A percentile compares a stretch with the other conserved stretches of the same genome.
Evolutionary conservation across 768 basidiomycete genomes (phyloP).

Genomic region (Artomyces pyxidatus): DNA sequence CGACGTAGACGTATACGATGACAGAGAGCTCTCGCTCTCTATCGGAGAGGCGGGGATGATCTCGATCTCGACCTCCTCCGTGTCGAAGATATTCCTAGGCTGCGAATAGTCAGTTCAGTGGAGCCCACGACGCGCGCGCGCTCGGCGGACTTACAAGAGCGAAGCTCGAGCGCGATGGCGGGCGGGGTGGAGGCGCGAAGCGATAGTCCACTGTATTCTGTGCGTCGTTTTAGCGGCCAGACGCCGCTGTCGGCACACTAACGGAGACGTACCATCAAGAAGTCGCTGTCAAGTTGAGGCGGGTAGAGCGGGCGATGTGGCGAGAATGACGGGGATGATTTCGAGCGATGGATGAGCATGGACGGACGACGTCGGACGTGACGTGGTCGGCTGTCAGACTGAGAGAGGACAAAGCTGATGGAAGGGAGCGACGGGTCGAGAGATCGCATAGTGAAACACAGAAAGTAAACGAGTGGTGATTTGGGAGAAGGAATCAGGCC

Average conservation of each 20-base stretch:
- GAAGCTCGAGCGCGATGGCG: constrained; percentile 13
- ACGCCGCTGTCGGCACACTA: neutral
- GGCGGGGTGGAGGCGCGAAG: constrained; percentile 5
- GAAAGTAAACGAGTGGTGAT: no score
- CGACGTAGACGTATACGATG: constrained; percentile 1
- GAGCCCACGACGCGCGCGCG: neutral
- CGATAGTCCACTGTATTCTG: constrained; percentile 15
- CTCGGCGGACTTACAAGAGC: constrained; percentile 9
- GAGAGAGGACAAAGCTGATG: constrained; percentile 14
- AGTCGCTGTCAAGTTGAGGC: constrained; percentile 13
- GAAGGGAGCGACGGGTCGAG: constrained; percentile 12
- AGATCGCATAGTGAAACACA: constrained; percentile 15
- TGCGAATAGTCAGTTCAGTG: neutral
- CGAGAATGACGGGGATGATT: constrained; percentile 6
- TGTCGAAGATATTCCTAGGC: constrained; percentile 14
- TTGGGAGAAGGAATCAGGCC: no score
- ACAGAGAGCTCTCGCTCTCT: neutral
- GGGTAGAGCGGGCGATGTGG: constrained; percentile 14
- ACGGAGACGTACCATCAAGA: constrained; percentile 7
- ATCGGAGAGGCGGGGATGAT: constrained; percentile 10
- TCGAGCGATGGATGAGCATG: neutral
- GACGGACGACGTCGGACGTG: neutral
- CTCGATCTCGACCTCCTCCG: constrained; percentile 12
- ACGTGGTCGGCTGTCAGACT: neutral
- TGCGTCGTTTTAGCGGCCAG: neutral